These are phyloP conservation scores for Vachellia pachyceras DNA, from an alignment of 306 rosid genomes.

Conservation along the genomic window DNA sequence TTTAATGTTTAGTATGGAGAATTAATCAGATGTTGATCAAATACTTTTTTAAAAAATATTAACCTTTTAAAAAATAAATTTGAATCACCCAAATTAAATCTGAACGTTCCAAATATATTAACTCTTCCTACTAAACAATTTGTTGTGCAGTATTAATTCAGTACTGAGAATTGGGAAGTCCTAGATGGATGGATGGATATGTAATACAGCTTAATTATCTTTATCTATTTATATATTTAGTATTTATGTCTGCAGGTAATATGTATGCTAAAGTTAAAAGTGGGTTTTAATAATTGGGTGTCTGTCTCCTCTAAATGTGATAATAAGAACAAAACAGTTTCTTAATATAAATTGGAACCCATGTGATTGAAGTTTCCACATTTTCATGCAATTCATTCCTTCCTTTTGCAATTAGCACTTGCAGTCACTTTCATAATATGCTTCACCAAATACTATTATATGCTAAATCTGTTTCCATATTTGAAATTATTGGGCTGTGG, in stretches of 20 bases:
- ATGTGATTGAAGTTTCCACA: neutral
- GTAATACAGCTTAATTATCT: too few species aligned
- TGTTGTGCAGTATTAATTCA: too few species aligned
- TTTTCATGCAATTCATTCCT: slow-evolving; percentile 20
- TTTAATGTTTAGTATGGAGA: too few species aligned
- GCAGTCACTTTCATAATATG: slow-evolving; percentile 31
- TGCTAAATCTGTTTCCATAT: slow-evolving; percentile 14
- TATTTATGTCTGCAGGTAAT: slow-evolving; percentile 27
- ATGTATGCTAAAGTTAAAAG: neutral
- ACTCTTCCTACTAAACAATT: too few species aligned
- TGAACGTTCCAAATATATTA: too few species aligned
- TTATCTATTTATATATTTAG: neutral
- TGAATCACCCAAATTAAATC: too few species aligned
- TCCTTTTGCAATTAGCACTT: slow-evolving; percentile 7
- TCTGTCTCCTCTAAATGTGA: neutral
- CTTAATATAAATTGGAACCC: slow-evolving; percentile 3
- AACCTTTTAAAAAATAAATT: too few species aligned
- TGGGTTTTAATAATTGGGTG: slow-evolving; percentile 13
- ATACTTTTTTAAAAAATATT: too few species aligned
- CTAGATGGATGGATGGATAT: too few species aligned
- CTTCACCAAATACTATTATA: slow-evolving; percentile 21
- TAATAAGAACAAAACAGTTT: neutral
- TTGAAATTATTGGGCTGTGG: neutral
- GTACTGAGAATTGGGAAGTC: too few species aligned
- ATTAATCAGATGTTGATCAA: too few species aligned